Percentiles rank a stretch among this genome's conserved stretches.
phyloP scores from a whole-genome alignment of 225 moss, liverwort and hornwort species.

The Pseudisothecium myosuroides region DNA sequence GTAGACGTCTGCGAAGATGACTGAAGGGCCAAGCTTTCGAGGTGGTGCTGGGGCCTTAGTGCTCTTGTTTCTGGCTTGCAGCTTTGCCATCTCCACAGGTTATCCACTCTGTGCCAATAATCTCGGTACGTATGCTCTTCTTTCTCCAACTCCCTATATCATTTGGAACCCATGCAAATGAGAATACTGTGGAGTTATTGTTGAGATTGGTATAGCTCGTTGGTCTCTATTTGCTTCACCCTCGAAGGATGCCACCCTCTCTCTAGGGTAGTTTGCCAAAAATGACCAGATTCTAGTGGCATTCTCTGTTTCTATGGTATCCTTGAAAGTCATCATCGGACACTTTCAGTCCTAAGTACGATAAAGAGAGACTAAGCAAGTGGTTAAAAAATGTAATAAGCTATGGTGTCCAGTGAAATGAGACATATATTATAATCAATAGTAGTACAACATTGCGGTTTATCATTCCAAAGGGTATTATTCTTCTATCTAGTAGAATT shows the following conservation, averaged over 20 bases:
- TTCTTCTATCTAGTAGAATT: background rate
- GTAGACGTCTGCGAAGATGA: slow-evolving; percentile 1
- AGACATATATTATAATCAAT: background rate
- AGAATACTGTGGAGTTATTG: background rate
- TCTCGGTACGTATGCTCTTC: slow-evolving; percentile 1
- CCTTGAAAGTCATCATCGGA: background rate
- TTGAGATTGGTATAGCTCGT: background rate
- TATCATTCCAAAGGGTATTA: background rate
- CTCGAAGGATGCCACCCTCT: background rate
- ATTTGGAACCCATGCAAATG: background rate
- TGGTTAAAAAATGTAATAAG: background rate
- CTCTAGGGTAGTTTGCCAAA: background rate
- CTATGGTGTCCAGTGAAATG: background rate
- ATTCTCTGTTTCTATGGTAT: background rate
- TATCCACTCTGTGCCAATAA: slow-evolving; percentile 35
- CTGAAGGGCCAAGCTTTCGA: background rate
- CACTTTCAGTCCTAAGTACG: background rate
- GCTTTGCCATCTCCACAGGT: slow-evolving; percentile 20
- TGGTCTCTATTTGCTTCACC: background rate
- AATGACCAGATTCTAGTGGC: background rate
- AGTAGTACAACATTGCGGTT: background rate
- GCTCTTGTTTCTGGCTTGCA: slow-evolving; percentile 9
- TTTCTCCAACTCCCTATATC: background rate
- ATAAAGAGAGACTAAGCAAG: background rate
- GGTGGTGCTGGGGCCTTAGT: background rate